These are phyloP conservation scores for Aristolochia contorta DNA, from an alignment of 164 flowering plant genomes.

Conservation along the genomic window DNA sequence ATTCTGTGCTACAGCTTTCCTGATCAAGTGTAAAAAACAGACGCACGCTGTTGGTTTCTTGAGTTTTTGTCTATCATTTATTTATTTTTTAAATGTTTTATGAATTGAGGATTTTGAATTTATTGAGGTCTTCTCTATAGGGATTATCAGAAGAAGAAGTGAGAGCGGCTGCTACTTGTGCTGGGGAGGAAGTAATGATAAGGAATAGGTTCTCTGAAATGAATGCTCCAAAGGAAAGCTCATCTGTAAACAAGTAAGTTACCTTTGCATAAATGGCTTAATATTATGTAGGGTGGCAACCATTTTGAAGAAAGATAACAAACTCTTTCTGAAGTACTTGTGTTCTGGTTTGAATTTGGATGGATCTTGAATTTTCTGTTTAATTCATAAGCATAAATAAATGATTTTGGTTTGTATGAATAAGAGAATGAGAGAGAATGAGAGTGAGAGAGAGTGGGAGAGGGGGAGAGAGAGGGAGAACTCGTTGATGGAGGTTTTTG, in stretches of 20 bases:
- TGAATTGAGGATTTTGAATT: not conserved
- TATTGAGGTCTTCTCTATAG: conserved; percentile 25
- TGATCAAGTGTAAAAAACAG: too few species aligned
- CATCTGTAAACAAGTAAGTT: conserved; percentile 75
- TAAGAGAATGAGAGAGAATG: too few species aligned
- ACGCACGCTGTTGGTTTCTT: not conserved
- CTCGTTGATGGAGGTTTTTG: too few species aligned
- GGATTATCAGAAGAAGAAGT: conserved; percentile 99
- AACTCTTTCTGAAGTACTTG: too few species aligned
- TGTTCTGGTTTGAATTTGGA: too few species aligned
- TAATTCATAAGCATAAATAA: too few species aligned
- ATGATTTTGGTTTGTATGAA: too few species aligned
- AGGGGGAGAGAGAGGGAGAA: too few species aligned
- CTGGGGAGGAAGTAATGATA: conserved; percentile 95
- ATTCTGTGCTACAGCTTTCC: too few species aligned
- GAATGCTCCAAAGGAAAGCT: conserved; percentile 91
- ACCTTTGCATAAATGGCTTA: not conserved
- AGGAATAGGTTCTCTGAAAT: conserved; percentile 90
- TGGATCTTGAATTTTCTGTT: too few species aligned
- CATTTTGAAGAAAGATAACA: too few species aligned
- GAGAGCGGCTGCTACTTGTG: conserved; percentile 88
- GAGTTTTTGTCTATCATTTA: not conserved
- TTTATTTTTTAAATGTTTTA: not conserved
- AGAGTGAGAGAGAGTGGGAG: too few species aligned
- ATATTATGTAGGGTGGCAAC: not conserved